Percentiles rank a stretch among this genome's conserved stretches.
These are phyloP conservation scores for Amylocarpus encephaloides DNA, from an alignment of 2,329 filamentous ascomycete genomes.

Conservation along the genomic window DNA sequence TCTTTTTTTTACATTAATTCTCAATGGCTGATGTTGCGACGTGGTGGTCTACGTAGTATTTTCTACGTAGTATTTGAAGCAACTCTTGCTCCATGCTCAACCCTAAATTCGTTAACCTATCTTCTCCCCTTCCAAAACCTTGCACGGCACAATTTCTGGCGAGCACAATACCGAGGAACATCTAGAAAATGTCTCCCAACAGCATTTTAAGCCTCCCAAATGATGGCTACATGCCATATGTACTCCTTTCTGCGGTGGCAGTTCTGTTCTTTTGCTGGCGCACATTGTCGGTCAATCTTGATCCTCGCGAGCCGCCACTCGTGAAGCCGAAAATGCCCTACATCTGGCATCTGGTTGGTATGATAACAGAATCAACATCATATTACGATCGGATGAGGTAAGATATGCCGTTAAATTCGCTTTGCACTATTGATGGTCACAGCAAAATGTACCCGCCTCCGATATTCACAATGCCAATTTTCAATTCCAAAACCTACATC, in stretches of 20 bases:
- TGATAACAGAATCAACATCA: constrained; percentile 31
- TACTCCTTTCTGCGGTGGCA: constrained; percentile 10
- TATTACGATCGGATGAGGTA: constrained; percentile 36
- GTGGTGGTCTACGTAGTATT: no score
- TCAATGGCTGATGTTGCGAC: no score
- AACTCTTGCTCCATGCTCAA: no score
- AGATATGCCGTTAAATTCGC: background rate
- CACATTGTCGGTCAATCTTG: constrained; percentile 6
- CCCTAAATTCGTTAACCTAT: no score
- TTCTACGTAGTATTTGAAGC: no score
- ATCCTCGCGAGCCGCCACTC: constrained; percentile 38
- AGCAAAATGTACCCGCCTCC: constrained; percentile 25
- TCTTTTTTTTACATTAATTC: no score
- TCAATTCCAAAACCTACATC: constrained; percentile 40
- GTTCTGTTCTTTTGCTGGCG: constrained; percentile 12
- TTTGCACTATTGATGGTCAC: background rate
- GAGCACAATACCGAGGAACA: no score
- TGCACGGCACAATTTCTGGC: no score
- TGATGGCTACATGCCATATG: constrained; percentile 14
- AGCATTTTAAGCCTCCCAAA: no score
- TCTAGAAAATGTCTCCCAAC: no score
- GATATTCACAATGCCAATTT: constrained; percentile 41
- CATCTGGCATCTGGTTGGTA: constrained; percentile 40
- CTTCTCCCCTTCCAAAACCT: no score
- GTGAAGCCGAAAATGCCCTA: constrained; percentile 37